Evolutionary conservation across 2,329 filamentous ascomycete species (phyloP).

Genomic region (Fusarium caatingaense): DNA sequence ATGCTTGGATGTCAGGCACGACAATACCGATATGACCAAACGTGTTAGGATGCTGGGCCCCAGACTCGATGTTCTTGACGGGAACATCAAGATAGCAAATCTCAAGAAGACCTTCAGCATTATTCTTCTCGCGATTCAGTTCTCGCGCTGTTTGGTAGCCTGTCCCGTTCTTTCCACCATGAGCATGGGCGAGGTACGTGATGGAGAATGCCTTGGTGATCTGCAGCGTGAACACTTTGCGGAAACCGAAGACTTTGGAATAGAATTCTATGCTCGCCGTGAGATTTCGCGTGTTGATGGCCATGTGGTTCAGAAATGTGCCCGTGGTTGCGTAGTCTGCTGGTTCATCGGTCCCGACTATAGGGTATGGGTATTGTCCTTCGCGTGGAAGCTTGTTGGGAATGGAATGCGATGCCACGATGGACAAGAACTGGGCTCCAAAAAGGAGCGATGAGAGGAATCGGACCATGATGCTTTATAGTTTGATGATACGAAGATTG

Average conservation of each 20-base stretch:
- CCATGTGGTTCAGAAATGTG: slow-evolving; percentile 10
- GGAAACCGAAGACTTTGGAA: slow-evolving; percentile 5
- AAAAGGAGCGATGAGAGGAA: not conserved
- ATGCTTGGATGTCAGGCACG: not conserved
- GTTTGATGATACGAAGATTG: fast-evolving
- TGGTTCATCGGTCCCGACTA: not conserved
- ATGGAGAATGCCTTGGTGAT: not conserved
- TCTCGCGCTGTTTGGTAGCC: slow-evolving; percentile 3
- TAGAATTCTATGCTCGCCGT: slow-evolving; percentile 9
- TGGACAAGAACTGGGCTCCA: not conserved
- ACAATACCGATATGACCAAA: slow-evolving; percentile 10
- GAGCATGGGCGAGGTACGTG: slow-evolving; percentile 7
- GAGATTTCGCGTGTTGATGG: slow-evolving; percentile 5
- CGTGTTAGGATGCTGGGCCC: not conserved
- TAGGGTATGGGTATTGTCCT: not conserved
- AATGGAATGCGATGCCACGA: not conserved
- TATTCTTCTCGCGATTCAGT: slow-evolving; percentile 14
- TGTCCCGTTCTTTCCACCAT: slow-evolving; percentile 2
- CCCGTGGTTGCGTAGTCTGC: not conserved
- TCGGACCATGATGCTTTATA: not conserved
- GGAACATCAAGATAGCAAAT: not conserved
- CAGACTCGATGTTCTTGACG: not conserved
- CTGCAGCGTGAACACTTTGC: not conserved
- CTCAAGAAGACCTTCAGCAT: slow-evolving; percentile 8
- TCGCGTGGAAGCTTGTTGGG: not conserved